Evolutionary conservation across 1,284 basidiomycete genomes (phyloP), one percentile per base, ranked within the genome.

Genomic region (Malassezia nana): DNA sequence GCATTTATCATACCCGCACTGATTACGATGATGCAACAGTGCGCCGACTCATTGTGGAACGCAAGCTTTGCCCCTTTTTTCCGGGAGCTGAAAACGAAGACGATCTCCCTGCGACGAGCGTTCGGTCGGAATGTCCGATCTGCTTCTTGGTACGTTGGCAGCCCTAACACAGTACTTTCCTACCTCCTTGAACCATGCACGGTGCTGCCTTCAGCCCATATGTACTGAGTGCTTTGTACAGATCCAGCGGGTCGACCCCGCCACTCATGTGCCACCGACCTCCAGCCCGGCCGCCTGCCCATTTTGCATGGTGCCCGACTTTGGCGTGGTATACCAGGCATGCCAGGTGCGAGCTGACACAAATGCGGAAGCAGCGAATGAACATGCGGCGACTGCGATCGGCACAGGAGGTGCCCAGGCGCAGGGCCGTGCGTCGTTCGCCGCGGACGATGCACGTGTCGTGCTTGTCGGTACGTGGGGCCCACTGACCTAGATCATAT

Each of bases 161-260:
- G 18, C 18, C 7, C 35, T 38, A 15, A 38, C 35, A 6, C 35
- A 58, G 58, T 57, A 54, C 44, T 74, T 65, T 32, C 69, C 68
- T 12, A 58, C 68, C 12, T 59, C 60, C 2, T 60, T 96, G 76
- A 96, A 98, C 75, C 85, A 84, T 62, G 94, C 91, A 20, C 82
- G 92, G 69, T 99, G 92, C 76, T 99, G 92, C 75, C 88, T 91
- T 78, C 92, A 99, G 69, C 86, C 88, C 26, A 91, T 99, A 66
- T 99, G 92, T 75, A 95, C 92, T 29, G 92, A 99, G 76, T 99
- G 92, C 75, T 98, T 99, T 72, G 90, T 96, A 15, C 91, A 96
- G 77, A 96, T 98, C 78, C 96, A 96, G 78, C 85, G 92, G 50
- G 82, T 88, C 13, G 92, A 96, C 67, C 87, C 91, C 1, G 64